Percentiles rank a stretch among this genome's conserved stretches.
phyloP scores from a whole-genome alignment of 75 land plant species.

The Picea glauca region DNA sequence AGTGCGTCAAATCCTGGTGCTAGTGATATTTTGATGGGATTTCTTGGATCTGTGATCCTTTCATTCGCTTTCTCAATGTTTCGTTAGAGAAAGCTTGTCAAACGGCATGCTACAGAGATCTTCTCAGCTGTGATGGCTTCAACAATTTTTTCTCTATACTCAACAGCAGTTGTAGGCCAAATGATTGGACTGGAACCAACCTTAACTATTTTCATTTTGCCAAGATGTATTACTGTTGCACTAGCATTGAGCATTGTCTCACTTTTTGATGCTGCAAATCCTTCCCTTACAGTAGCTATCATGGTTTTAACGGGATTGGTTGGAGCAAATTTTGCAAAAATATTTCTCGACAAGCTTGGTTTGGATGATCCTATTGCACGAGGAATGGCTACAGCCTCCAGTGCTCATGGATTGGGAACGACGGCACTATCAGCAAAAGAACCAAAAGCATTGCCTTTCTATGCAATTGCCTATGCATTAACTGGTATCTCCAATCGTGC shows the following conservation, averaged over 20 bases:
- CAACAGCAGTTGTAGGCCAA: constrained; percentile 84
- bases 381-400: constrained; percentile 99
- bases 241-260: constrained; percentile 92
- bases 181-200: constrained; percentile 65
- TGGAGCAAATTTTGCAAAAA: constrained; percentile 97
- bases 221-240: constrained; percentile 96
- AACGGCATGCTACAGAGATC: constrained; percentile 95
- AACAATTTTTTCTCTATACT: constrained; percentile 84
- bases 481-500: constrained; percentile 40
- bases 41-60: constrained; percentile 94
- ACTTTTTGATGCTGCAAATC: constrained; percentile 83
- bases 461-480: constrained; percentile 96
- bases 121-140: constrained; percentile 79
- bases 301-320: constrained; percentile 91
- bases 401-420: constrained; percentile 99
- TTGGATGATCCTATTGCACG: constrained; percentile 93
- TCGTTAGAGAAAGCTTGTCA: constrained; percentile 94
- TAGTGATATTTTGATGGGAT: constrained; percentile 97
- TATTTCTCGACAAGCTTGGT: constrained; percentile 67
- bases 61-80: constrained; percentile 99
- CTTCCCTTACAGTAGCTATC: constrained; percentile 92
- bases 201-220: constrained; percentile 78
- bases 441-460: constrained; percentile 97
- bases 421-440: constrained; percentile 99
- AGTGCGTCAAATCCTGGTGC: constrained; percentile 87